Conservation (phyloP, 768 basidiomycete species). For the Pholiota molesta region DNA sequence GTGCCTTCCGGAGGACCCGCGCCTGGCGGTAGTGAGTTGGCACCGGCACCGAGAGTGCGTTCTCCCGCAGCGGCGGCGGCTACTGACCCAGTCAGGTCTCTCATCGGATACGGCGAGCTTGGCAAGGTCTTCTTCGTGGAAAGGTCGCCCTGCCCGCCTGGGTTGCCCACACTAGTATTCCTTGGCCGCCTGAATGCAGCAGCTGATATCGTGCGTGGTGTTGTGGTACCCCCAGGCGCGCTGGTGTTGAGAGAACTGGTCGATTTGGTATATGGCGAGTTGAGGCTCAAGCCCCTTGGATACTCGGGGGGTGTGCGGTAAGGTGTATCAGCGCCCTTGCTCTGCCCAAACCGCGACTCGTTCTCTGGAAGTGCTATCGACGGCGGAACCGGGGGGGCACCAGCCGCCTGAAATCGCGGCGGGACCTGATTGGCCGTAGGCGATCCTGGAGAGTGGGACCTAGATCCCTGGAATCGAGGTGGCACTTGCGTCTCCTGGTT, state of each 20-base stretch:
- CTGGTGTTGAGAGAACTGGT: not conserved
- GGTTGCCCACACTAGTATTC: slow-evolving; percentile 25
- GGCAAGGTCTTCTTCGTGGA: slow-evolving; percentile 52
- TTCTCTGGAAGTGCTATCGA: slow-evolving; percentile 16
- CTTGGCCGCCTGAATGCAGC: slow-evolving; percentile 69
- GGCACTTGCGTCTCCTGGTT: slow-evolving; percentile 26
- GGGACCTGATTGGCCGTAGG: slow-evolving; percentile 17
- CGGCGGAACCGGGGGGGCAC: slow-evolving; percentile 29
- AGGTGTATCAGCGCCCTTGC: slow-evolving; percentile 24
- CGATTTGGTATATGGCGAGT: slow-evolving; percentile 4
- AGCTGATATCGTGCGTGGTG: slow-evolving; percentile 67
- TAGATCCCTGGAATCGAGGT: slow-evolving; percentile 27
- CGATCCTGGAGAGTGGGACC: slow-evolving; percentile 17
- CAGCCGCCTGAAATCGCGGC: slow-evolving; percentile 29
- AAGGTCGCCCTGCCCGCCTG: slow-evolving; percentile 12
- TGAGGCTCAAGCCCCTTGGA: slow-evolving; percentile 27
- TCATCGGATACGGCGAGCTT: slow-evolving; percentile 41
- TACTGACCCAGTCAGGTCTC: not conserved
- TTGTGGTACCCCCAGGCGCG: slow-evolving; percentile 15
- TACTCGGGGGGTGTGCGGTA: slow-evolving; percentile 54
- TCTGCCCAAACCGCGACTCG: slow-evolving; percentile 9
- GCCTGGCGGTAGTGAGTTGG: slow-evolving; percentile 4
- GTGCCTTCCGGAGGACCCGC: slow-evolving; percentile 17
- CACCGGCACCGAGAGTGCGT: not conserved
- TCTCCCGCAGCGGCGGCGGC: not conserved